Evolutionary conservation across 225 moss, liverwort and hornwort genomes (phyloP).

Genomic region (Marchantia paleacea): DNA sequence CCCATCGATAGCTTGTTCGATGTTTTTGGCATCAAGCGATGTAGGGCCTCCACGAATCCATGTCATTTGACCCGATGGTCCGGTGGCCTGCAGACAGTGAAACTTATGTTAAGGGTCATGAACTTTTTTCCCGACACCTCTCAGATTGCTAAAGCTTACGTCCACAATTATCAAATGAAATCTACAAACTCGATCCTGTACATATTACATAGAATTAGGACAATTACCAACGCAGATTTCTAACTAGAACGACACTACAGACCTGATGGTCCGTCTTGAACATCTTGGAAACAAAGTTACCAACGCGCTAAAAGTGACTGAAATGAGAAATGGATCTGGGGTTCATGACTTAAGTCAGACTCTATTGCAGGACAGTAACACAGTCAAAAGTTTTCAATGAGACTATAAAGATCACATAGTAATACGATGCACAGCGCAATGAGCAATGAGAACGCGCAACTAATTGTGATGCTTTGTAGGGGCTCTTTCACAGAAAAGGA

Average conservation of each 20-base stretch:
- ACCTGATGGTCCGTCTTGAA: background rate
- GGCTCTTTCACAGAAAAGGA: too few relatives aligned
- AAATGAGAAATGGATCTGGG: background rate
- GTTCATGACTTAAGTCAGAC: background rate
- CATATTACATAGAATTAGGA: background rate
- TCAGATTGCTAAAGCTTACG: background rate
- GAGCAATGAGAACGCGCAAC: background rate
- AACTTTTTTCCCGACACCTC: background rate
- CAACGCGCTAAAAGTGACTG: background rate
- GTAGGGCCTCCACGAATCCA: conserved; percentile 80
- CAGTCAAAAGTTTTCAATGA: too few relatives aligned
- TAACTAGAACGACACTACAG: background rate
- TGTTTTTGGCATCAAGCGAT: conserved; percentile 68
- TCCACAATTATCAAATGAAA: background rate
- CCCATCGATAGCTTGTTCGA: conserved; percentile 68
- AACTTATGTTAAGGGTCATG: background rate
- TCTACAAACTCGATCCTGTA: background rate
- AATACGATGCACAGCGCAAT: background rate
- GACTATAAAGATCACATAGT: too few relatives aligned
- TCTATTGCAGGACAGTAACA: background rate
- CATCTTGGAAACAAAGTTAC: background rate
- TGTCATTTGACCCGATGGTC: conserved; percentile 89
- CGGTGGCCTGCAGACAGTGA: conserved; percentile 49
- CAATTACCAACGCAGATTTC: background rate
- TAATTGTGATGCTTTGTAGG: too few relatives aligned